Base-by-base conservation (phyloP, 2,329 filamentous ascomycete species). In the Verticillium nubilum region DNA sequence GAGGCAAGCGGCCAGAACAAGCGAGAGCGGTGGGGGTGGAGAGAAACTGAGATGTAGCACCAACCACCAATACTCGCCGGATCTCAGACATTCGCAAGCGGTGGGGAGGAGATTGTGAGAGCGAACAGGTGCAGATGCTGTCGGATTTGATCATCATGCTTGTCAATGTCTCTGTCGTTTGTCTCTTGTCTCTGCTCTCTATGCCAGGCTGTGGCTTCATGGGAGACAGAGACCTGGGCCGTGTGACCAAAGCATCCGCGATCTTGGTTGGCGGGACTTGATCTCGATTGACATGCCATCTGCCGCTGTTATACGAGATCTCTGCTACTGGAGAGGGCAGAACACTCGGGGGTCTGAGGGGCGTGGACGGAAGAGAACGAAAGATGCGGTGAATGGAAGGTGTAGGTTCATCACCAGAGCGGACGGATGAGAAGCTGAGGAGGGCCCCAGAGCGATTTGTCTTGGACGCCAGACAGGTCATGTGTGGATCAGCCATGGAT, bases 221-320 rank as follows among this genome's bases (percentile, higher is more conserved):
- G n/a, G 42, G 7, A 23, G 25, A 19, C 19, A 50, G 15, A 50
- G 42, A 10, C 42, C 17, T 58, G 59, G 61, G 57, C 57, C 42
- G 62, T 63, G 62, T 56, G 47, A 61, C 62, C 50, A 19, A 55
- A 52, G 58, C 58, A 61, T 61, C 62, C 62, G 57, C 60, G 59
- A 56, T 61, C 61, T 61, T 62, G 62, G 62, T 62, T 59, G 59
- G 61, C 60, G 62, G 62, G 58, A 59, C 56, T 59, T 35, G 60
- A 63, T 63, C 62, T 59, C 58, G 62, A 60, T 62, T 58, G 55
- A 60, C 60, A 58, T 64, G 63, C 63, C 62, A 60, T 50, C 58
- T 63, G 58, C 63, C 63, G 63, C 57, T 50, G 61, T 64, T 60
- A 64, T 64, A 63, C 63, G 63, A 64, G 63, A 64, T 64, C 63